phyloP scores from a whole-genome alignment of 169 alveolate species.

The Cryptosporidium viatorum region DNA sequence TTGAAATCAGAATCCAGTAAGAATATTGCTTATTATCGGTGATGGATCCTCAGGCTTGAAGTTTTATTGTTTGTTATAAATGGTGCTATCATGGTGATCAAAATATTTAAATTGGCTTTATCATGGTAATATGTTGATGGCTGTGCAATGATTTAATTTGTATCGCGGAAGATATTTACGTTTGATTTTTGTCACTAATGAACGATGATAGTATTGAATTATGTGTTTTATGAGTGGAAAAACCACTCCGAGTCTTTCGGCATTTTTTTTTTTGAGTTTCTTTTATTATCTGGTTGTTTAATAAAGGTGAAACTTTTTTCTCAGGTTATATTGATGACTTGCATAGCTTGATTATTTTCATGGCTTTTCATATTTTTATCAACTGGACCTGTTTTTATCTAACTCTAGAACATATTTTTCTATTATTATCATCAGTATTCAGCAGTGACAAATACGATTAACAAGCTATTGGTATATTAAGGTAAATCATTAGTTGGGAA shows the following conservation, averaged over 20 bases:
- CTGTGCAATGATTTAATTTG: not conserved
- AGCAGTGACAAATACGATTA: constrained; percentile 9
- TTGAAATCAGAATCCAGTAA: not conserved
- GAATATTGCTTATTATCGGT: not conserved
- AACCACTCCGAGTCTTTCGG: constrained; percentile 17
- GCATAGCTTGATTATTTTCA: not conserved
- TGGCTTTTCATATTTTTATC: not conserved
- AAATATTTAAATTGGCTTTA: constrained; percentile 1
- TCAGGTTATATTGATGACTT: not conserved
- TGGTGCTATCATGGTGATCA: constrained; percentile 26
- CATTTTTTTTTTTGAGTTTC: not conserved
- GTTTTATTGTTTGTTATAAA: not conserved
- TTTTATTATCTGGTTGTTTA: not conserved
- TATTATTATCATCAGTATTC: constrained; percentile 20
- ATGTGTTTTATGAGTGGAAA: constrained; percentile 19
- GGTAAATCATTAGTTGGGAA: constrained; percentile 7
- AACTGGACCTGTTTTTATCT: constrained; percentile 9
- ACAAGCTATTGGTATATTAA: constrained; percentile 1
- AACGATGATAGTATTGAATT: constrained; percentile 21
- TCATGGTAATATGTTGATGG: constrained; percentile 14
- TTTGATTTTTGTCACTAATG: constrained; percentile 24
- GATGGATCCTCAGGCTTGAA: not conserved
- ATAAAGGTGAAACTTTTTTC: not conserved
- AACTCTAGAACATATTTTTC: constrained; percentile 23
- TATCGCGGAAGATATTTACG: not conserved